A percentile compares a stretch with the other conserved stretches of the same genome.
Evolutionary conservation across 2,329 filamentous ascomycete species (phyloP).

Genomic region (Escovopsis weberi): DNA sequence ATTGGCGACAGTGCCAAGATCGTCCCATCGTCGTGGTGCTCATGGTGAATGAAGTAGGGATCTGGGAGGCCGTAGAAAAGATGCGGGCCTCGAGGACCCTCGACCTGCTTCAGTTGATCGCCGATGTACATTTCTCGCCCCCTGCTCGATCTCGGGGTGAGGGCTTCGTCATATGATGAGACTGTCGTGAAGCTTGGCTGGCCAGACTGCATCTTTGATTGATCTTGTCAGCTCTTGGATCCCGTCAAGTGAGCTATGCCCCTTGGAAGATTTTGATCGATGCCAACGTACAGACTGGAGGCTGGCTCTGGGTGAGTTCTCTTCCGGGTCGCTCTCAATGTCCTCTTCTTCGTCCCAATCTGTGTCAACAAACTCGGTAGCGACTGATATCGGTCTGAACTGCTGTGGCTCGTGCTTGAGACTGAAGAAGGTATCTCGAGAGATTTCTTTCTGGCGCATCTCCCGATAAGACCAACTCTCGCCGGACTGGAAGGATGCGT

Average conservation of each 20-base stretch:
- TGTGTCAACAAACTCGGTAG: conserved; percentile 66
- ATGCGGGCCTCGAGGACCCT: conserved; percentile 75
- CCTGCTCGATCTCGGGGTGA: conserved; percentile 57
- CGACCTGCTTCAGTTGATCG: conserved; percentile 48
- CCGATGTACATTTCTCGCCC: conserved; percentile 47
- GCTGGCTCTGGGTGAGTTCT: conserved; percentile 53
- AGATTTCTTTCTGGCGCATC: conserved; percentile 36
- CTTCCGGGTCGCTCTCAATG: conserved; percentile 39
- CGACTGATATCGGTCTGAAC: conserved; percentile 50
- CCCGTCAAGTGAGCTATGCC: neutral
- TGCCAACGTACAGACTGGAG: conserved; percentile 51
- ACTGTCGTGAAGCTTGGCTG: conserved; percentile 72
- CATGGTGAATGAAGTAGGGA: conserved; percentile 6
- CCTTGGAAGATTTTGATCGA: neutral
- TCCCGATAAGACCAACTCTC: conserved; percentile 28
- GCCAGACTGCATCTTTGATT: conserved; percentile 36
- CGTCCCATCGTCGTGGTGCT: conserved; percentile 28
- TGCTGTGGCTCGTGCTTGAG: conserved; percentile 32
- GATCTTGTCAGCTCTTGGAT: conserved; percentile 1
- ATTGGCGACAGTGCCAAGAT: conserved; percentile 58
- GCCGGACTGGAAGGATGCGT: conserved; percentile 21
- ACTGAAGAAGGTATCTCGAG: conserved; percentile 47
- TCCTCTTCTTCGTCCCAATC: conserved; percentile 54
- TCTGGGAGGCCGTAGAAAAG: conserved; percentile 63
- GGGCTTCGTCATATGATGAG: conserved; percentile 72